phyloP scores from a whole-genome alignment of 768 basidiomycete species.

The Tephrocybe rancida region DNA sequence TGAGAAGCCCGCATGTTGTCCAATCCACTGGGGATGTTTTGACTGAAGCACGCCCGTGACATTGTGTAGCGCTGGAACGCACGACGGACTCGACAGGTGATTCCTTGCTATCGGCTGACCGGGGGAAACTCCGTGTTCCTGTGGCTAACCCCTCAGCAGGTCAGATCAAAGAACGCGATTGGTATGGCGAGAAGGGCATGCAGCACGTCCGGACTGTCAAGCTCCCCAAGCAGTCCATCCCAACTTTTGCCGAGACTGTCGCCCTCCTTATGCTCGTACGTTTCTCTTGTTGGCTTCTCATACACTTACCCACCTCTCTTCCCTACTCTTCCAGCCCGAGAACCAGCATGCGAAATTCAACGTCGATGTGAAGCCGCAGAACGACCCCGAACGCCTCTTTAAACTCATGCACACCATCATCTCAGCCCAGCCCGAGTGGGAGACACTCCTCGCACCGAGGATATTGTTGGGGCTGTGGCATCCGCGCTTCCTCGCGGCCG shows the following conservation, averaged over 20 bases:
- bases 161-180: constrained; percentile 68
- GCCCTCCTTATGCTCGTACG: constrained; percentile 74
- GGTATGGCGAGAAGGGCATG: constrained; percentile 74
- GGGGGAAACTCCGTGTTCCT: not conserved
- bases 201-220: constrained; percentile 80
- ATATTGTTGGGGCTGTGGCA: constrained; percentile 89
- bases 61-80: constrained; percentile 58
- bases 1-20: constrained; percentile 24
- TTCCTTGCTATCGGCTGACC: not conserved
- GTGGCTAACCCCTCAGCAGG: constrained; percentile 35
- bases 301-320: not conserved
- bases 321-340: constrained; percentile 50
- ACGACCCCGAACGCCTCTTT: constrained; percentile 88
- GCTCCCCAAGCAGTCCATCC: constrained; percentile 83
- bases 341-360: constrained; percentile 79
- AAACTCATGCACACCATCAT: constrained; percentile 73
- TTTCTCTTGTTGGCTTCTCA: constrained; percentile 11
- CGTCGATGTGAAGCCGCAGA: constrained; percentile 93
- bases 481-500: constrained; percentile 82
- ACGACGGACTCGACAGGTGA: constrained; percentile 81
- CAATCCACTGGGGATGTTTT: not conserved
- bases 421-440: constrained; percentile 66
- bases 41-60: not conserved
- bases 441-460: constrained; percentile 75
- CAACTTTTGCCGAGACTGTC: constrained; percentile 87